Evolutionary conservation across 768 basidiomycete genomes (phyloP).

Genomic region (Coprinopsis strossmayeri): DNA sequence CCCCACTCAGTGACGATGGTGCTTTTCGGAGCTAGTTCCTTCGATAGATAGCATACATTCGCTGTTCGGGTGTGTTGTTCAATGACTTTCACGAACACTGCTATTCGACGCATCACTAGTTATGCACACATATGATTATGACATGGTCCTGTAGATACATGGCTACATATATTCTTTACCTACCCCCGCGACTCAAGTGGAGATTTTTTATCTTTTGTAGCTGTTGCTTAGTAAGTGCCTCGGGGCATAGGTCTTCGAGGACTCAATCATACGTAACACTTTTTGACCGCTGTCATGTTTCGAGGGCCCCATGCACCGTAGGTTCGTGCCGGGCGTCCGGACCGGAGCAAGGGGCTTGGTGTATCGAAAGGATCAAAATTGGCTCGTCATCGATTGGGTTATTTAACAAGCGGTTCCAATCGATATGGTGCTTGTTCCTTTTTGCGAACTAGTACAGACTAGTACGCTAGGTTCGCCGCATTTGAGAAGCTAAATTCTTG

Average conservation of each 20-base stretch:
- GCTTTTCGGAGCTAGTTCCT: neutral
- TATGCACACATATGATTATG: slow-evolving; percentile 10
- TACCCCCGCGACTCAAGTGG: slow-evolving; percentile 10
- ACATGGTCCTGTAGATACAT: slow-evolving; percentile 7
- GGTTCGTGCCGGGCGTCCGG: no score
- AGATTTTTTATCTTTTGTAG: slow-evolving; percentile 7
- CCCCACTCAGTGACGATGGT: neutral
- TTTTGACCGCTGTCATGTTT: no score
- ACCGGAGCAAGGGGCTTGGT: no score
- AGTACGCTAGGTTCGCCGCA: no score
- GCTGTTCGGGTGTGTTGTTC: slow-evolving; percentile 8
- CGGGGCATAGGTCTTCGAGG: slow-evolving; percentile 1
- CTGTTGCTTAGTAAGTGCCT: slow-evolving; percentile 7
- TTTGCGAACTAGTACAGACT: no score
- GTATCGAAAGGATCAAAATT: no score
- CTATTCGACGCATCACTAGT: slow-evolving; percentile 9
- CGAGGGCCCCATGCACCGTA: no score
- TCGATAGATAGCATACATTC: neutral
- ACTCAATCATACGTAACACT: neutral
- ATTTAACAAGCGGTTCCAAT: no score
- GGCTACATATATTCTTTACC: slow-evolving; percentile 6
- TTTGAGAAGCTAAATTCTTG: no score
- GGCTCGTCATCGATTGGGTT: no score
- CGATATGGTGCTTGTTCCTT: no score
- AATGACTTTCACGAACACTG: neutral